Evolutionary conservation across 2,329 filamentous ascomycete genomes (phyloP).

Genomic region (Fusarium lateritium): DNA sequence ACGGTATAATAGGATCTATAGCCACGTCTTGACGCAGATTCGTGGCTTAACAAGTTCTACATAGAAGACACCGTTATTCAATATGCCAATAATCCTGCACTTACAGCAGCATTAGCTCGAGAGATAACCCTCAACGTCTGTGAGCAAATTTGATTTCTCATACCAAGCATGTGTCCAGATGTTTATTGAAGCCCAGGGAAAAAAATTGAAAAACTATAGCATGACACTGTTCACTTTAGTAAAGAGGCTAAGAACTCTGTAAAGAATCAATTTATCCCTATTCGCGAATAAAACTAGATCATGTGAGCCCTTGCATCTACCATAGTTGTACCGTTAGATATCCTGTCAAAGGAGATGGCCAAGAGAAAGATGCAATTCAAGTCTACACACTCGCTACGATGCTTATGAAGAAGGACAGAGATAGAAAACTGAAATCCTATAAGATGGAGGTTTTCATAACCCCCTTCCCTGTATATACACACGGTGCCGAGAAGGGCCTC

Average conservation of each 20-base stretch:
- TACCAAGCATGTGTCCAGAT: too few relatives aligned
- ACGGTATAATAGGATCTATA: constrained; percentile 6
- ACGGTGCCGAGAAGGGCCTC: constrained; percentile 12
- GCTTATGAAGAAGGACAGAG: neutral
- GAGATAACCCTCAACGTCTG: too few relatives aligned
- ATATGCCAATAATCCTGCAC: too few relatives aligned
- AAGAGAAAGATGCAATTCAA: constrained; percentile 6
- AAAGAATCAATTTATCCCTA: too few relatives aligned
- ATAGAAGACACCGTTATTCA: neutral
- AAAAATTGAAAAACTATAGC: too few relatives aligned
- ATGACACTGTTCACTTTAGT: too few relatives aligned
- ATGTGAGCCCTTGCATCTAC: constrained; percentile 13
- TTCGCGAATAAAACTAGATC: neutral
- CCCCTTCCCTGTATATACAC: constrained; percentile 2
- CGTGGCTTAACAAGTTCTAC: constrained; percentile 16
- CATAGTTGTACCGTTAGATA: constrained; percentile 18
- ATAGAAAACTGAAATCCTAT: constrained; percentile 1
- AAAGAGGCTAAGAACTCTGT: too few relatives aligned
- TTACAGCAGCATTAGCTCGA: too few relatives aligned
- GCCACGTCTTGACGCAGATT: constrained; percentile 10
- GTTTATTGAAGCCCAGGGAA: too few relatives aligned
- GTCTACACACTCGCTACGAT: constrained; percentile 1
- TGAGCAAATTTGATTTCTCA: too few relatives aligned
- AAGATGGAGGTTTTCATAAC: constrained; percentile 12
- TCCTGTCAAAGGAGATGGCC: constrained; percentile 14